A percentile compares a stretch with the other conserved stretches of the same genome.
Conservation (phyloP, 2,329 filamentous ascomycete species). For the Aspergillus tamarii region DNA sequence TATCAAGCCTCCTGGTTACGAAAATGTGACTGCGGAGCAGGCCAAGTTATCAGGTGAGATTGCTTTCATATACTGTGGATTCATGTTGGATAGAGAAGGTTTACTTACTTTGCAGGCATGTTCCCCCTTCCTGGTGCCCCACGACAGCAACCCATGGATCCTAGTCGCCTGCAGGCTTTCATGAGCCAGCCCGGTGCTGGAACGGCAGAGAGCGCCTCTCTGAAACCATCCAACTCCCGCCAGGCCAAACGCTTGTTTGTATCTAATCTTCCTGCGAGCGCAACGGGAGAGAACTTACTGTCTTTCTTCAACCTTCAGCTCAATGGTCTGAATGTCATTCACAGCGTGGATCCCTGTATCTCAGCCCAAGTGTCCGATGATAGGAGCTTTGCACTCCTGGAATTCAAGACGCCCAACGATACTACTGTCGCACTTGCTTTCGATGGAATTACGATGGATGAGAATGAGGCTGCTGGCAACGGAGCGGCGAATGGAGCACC, state of each 20-base stretch:
- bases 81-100: neutral
- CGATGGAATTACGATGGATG: slow-evolving; percentile 86
- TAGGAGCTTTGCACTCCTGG: slow-evolving; percentile 78
- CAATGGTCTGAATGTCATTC: slow-evolving; percentile 92
- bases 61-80: neutral
- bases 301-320: slow-evolving; percentile 95
- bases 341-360: slow-evolving; percentile 80
- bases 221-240: slow-evolving; percentile 90
- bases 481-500: slow-evolving; percentile 56
- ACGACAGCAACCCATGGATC: slow-evolving; percentile 92
- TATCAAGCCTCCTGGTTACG: slow-evolving; percentile 97
- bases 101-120: slow-evolving; percentile 64
- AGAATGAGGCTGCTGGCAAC: slow-evolving; percentile 56
- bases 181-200: slow-evolving; percentile 84
- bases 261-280: slow-evolving; percentile 74
- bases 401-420: slow-evolving; percentile 86
- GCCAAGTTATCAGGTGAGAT: slow-evolving; percentile 80
- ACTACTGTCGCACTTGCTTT: slow-evolving; percentile 89
- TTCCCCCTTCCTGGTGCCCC: slow-evolving; percentile 96
- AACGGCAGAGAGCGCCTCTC: slow-evolving; percentile 69
- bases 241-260: slow-evolving; percentile 92
- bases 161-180: slow-evolving; percentile 89
- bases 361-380: slow-evolving; percentile 81
- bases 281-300: slow-evolving; percentile 75
- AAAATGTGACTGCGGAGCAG: slow-evolving; percentile 97